These are phyloP conservation scores for Ulvella scutata DNA, from an alignment of 139 green algal species.

Conservation along the genomic window DNA sequence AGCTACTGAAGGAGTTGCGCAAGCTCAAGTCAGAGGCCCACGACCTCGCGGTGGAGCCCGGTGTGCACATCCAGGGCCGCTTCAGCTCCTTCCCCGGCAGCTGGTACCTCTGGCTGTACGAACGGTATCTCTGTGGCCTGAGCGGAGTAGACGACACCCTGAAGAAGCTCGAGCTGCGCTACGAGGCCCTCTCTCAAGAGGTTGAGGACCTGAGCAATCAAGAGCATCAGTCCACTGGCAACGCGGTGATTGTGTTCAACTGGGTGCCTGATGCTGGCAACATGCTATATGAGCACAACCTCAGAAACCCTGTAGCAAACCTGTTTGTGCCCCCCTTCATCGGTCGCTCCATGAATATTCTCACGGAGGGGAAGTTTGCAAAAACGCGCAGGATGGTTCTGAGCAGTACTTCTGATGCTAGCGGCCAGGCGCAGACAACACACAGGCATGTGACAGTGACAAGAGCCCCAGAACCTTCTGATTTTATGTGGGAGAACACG, in stretches of 20 bases:
- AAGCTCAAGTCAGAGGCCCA: too few species aligned
- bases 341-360: background rate
- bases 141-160: too few species aligned
- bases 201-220: too few species aligned
- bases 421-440: background rate
- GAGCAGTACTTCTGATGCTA: background rate
- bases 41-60: too few species aligned
- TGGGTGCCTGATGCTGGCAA: background rate
- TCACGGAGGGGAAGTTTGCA: background rate
- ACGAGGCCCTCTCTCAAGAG: too few species aligned
- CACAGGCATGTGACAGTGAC: background rate
- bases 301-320: background rate
- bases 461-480: background rate
- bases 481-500: conserved; percentile 2
- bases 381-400: background rate
- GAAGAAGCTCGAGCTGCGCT: too few species aligned
- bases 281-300: conserved; percentile 1
- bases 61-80: too few species aligned
- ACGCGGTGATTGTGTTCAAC: background rate
- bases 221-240: too few species aligned
- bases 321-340: background rate
- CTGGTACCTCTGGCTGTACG: too few species aligned
- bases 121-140: too few species aligned
- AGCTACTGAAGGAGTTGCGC: too few species aligned
- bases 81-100: too few species aligned